These are phyloP conservation scores for Cucumis variabilis DNA, from an alignment of 331 rosid species.

Conservation along the genomic window DNA sequence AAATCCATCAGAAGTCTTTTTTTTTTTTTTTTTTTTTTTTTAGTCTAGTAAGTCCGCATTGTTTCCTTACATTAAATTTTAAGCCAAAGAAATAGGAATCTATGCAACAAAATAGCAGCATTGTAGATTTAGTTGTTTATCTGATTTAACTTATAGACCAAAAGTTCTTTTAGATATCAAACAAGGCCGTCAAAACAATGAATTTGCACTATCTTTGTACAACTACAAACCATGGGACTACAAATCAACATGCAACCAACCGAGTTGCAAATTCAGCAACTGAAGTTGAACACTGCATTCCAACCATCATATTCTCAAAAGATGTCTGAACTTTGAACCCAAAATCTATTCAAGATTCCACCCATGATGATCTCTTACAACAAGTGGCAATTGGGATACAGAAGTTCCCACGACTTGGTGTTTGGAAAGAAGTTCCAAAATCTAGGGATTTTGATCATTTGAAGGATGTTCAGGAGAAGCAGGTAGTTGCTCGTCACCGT, in stretches of 20 bases:
- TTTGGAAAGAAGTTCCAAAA: neutral
- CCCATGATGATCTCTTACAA: neutral
- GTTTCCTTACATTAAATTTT: neutral
- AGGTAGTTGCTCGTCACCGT: constrained; percentile 42
- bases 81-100: neutral
- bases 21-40: too few species aligned
- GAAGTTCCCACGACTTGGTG: neutral
- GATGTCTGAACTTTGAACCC: neutral
- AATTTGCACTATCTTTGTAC: constrained; percentile 29
- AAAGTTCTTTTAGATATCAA: neutral
- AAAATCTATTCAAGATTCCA: neutral
- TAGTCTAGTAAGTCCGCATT: too few species aligned
- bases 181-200: constrained; percentile 5
- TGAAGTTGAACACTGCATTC: constrained; percentile 12
- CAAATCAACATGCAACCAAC: constrained; percentile 1
- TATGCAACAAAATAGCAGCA: neutral
- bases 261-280: neutral
- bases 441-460: constrained; percentile 49
- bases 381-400: neutral
- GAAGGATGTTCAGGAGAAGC: constrained; percentile 45
- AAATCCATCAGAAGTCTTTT: neutral
- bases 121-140: neutral
- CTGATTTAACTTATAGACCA: neutral
- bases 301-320: constrained; percentile 24
- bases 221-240: neutral